Percentiles rank a stretch among this genome's conserved stretches.
phyloP scores from a whole-genome alignment of 2,329 filamentous ascomycete species.

The Paraphoma sp. region DNA sequence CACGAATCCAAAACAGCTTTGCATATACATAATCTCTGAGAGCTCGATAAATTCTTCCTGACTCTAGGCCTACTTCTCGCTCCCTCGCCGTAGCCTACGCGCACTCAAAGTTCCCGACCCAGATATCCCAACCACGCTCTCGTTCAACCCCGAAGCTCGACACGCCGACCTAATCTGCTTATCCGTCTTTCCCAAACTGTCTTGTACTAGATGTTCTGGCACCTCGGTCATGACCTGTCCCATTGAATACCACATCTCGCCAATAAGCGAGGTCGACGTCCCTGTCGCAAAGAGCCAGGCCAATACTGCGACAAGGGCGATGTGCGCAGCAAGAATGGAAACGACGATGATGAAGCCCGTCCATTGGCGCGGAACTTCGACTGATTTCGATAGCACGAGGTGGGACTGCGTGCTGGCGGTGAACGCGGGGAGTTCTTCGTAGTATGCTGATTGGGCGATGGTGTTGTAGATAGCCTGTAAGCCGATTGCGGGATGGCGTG shows the following conservation, averaged over 20 bases:
- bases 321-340: not conserved
- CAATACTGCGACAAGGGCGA: not conserved
- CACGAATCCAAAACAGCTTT: too few species aligned
- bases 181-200: not conserved
- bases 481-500: not conserved
- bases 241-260: not conserved
- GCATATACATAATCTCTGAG: too few species aligned
- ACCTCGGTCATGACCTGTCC: not conserved
- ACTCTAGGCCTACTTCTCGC: too few species aligned
- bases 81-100: too few species aligned
- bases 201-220: not conserved
- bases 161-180: not conserved
- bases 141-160: not conserved
- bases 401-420: not conserved
- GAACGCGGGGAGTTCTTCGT: not conserved
- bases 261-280: not conserved
- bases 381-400: not conserved
- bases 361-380: not conserved
- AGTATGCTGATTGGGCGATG: not conserved
- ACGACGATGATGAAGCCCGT: not conserved
- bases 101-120: too few species aligned
- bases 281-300: not conserved
- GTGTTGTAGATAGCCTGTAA: slow-evolving; percentile 1
- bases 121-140: not conserved
- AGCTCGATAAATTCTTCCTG: too few species aligned